Conservation (phyloP, 164 flowering plant genomes). For the Nymphaea thermarum region DNA sequence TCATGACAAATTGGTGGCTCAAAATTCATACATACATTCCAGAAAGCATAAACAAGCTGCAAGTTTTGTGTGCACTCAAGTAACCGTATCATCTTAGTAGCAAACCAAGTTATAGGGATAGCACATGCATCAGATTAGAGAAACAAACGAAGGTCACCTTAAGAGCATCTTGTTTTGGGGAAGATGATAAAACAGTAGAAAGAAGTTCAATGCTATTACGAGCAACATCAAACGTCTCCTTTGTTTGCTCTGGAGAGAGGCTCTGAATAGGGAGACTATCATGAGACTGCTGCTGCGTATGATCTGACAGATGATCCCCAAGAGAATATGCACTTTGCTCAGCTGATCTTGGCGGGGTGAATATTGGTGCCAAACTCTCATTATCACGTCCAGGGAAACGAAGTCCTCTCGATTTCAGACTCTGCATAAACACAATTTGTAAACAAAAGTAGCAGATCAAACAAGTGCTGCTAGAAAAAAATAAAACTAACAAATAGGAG, state of each 20-base stretch:
- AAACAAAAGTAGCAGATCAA: neutral
- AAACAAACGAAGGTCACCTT: constrained; percentile 29
- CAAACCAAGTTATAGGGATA: too few relatives aligned
- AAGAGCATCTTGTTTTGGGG: constrained; percentile 79
- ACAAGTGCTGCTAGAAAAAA: too few relatives aligned
- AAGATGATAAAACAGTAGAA: constrained; percentile 79
- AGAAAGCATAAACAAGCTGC: too few relatives aligned
- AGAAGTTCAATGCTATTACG: constrained; percentile 91
- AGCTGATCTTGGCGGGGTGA: constrained; percentile 75
- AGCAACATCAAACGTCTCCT: constrained; percentile 95
- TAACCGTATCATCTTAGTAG: too few relatives aligned
- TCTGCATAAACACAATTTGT: constrained; percentile 24
- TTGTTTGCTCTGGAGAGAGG: constrained; percentile 73
- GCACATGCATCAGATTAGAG: neutral
- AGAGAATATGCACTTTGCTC: constrained; percentile 11
- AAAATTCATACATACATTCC: too few relatives aligned
- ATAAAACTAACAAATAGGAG: too few relatives aligned
- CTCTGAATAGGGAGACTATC: constrained; percentile 31
- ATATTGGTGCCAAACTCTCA: constrained; percentile 90
- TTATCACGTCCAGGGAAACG: constrained; percentile 91
- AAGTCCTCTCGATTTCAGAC: constrained; percentile 80
- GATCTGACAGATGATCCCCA: neutral
- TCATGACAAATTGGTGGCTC: too few relatives aligned
- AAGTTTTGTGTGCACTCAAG: too few relatives aligned
- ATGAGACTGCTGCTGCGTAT: constrained; percentile 26